Percentiles rank a stretch among this genome's conserved stretches.
phyloP scores from a whole-genome alignment of 2,329 filamentous ascomycete species.

The Stachybotrys chlorohalonatus region DNA sequence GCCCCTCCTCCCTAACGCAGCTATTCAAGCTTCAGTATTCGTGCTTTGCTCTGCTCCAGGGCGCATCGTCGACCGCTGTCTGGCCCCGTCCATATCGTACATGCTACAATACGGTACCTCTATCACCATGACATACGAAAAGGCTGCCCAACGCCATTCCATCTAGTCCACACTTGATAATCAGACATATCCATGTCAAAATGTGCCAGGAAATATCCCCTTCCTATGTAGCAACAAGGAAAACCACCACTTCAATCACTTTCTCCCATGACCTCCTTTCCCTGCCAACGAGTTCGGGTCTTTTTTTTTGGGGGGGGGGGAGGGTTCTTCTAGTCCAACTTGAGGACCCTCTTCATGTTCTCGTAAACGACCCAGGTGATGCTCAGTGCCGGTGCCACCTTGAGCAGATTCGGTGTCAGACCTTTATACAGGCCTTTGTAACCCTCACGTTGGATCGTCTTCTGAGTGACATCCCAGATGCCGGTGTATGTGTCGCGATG shows the following conservation, averaged over 20 bases:
- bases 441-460: slow-evolving; percentile 78
- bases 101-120: neutral
- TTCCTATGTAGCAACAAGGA: neutral
- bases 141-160: neutral
- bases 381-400: slow-evolving; percentile 90
- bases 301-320: no score
- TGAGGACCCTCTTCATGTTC: slow-evolving; percentile 69
- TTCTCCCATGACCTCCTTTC: no score
- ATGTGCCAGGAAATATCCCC: neutral
- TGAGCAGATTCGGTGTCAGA: slow-evolving; percentile 87
- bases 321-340: slow-evolving; percentile 27
- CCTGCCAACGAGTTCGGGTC: no score
- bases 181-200: neutral
- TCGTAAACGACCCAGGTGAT: slow-evolving; percentile 94
- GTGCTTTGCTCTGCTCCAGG: neutral
- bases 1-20: no score
- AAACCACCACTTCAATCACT: neutral
- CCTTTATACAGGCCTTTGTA: slow-evolving; percentile 86
- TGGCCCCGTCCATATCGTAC: neutral
- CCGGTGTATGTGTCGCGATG: slow-evolving; percentile 87
- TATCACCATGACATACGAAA: neutral
- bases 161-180: neutral
- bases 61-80: neutral
- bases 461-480: slow-evolving; percentile 78
- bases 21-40: neutral